Evolutionary conservation across 106 monocot genomes (phyloP).

Genomic region (Phalaenopsis equestris): DNA sequence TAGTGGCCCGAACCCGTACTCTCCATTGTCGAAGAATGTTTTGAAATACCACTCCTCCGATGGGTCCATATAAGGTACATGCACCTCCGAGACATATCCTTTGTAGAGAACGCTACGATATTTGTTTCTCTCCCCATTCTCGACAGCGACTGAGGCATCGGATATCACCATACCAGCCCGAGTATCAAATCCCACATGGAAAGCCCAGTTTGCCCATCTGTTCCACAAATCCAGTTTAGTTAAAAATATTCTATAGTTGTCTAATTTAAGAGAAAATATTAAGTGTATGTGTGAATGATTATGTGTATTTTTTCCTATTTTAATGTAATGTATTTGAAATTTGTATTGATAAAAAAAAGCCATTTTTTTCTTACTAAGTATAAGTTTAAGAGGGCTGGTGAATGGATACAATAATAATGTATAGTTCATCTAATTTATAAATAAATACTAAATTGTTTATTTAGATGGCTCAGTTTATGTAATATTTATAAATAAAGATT

Average conservation of each 20-base stretch:
- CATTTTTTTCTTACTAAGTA: too few species aligned
- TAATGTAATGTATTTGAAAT: too few species aligned
- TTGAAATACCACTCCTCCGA: constrained; percentile 67
- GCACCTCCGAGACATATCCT: constrained; percentile 54
- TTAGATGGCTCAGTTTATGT: too few species aligned
- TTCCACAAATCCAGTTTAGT: neutral
- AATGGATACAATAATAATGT: too few species aligned
- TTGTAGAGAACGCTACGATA: constrained; percentile 43
- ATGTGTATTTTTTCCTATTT: too few species aligned
- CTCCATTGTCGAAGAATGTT: constrained; percentile 63
- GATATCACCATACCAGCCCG: constrained; percentile 63
- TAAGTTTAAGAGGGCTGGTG: too few species aligned
- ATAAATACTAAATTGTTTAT: too few species aligned
- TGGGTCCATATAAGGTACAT: constrained; percentile 80
- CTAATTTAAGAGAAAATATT: too few species aligned
- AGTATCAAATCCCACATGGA: constrained; percentile 52
- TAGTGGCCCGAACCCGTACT: constrained; percentile 47
- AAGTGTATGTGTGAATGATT: too few species aligned
- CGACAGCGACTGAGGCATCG: constrained; percentile 30
- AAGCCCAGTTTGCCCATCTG: constrained; percentile 82
- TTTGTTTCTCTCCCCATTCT: neutral
- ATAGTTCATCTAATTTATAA: too few species aligned
- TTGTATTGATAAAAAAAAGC: too few species aligned
- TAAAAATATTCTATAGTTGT: neutral
- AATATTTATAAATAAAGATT: too few species aligned